Evolutionary conservation across 2,329 filamentous ascomycete species (phyloP), one percentile per base, ranked within the genome.

Genomic region (Clonostachys chloroleuca): DNA sequence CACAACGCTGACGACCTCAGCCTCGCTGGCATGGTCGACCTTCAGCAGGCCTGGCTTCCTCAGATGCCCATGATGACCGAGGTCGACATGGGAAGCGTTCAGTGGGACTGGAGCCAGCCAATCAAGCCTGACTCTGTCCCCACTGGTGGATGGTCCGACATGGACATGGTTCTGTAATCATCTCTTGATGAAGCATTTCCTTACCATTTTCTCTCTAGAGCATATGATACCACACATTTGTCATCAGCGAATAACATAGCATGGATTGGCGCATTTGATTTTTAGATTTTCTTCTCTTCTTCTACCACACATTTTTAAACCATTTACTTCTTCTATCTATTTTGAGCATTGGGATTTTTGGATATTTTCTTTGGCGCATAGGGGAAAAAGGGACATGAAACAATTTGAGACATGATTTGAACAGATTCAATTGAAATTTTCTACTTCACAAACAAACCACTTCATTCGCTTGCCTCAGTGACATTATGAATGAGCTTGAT

Each of bases 51-150:
- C 35, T 64, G 62, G 61, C 58, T 53, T 17, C 47, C 59, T 47
- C 60, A 62, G 47, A 53, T 60, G 47, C 53, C 55, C n/a, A 49
- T 52, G 2, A 51, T 59, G 47, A 56, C 61, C 55, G 60, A 62
- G 47, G 57, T 62, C 40, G 61, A 63, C 48, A 53, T 61, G 37
- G 35, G 52, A 0, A 54, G 49, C 1, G 49, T 45, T 7, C 60
- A 60, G 33, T 64, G 60, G 60, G 51, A 56, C 44, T 63, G 60
- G 61, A 16, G 20, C 33, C 16, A 43, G 3, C 52, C 54, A n/a
- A 45, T 53, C 12, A 52, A 49, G 44, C 43, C 52, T 4, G 59
- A 58, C 12, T 52, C 48, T 41, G 46, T 42, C 20, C 40, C 49
- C 34, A 40, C 49, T 7, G 45, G 42, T 17, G 41, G 40, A 14